Evolutionary conservation across 1,284 basidiomycete genomes (phyloP).

Genomic region (Peniophora sp.): DNA sequence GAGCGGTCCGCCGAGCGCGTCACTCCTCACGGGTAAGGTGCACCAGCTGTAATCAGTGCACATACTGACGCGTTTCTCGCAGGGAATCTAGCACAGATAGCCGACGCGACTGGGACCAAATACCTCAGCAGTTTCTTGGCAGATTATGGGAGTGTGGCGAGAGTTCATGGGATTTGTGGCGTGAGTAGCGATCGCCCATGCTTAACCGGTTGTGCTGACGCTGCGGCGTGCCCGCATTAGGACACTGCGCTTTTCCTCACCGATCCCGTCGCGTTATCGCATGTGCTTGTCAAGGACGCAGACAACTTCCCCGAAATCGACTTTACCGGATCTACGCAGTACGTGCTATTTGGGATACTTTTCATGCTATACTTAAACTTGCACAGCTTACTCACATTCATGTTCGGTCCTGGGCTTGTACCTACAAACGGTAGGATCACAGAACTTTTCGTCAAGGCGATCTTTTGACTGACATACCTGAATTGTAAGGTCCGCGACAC

Average conservation of each 20-base stretch:
- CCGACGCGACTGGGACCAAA: no score
- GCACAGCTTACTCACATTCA: slow-evolving; percentile 32
- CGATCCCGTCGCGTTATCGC: slow-evolving; percentile 19
- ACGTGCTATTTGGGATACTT: slow-evolving; percentile 9
- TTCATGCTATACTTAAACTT: slow-evolving; percentile 13
- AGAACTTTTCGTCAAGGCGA: slow-evolving; percentile 3
- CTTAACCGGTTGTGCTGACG: no score
- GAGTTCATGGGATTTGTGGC: no score
- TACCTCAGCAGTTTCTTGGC: no score
- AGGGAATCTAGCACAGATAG: no score
- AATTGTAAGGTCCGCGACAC: no score
- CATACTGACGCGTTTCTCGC: no score
- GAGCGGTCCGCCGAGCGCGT: no score
- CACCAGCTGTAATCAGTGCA: no score
- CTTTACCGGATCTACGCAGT: slow-evolving; percentile 4
- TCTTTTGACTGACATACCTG: not conserved
- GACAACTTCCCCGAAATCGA: slow-evolving; percentile 19
- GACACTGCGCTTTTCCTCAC: slow-evolving; percentile 14
- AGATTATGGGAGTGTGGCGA: no score
- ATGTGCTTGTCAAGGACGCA: slow-evolving; percentile 24
- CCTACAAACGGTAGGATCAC: slow-evolving; percentile 7
- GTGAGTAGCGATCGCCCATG: no score
- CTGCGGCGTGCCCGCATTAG: slow-evolving; percentile 4
- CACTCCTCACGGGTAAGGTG: no score
- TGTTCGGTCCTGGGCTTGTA: slow-evolving; percentile 8